Percentiles rank a stretch among this genome's conserved stretches.
These are phyloP conservation scores for Clohesyomyces aquaticus DNA, from an alignment of 495 filamentous ascomycete species.

Conservation along the genomic window DNA sequence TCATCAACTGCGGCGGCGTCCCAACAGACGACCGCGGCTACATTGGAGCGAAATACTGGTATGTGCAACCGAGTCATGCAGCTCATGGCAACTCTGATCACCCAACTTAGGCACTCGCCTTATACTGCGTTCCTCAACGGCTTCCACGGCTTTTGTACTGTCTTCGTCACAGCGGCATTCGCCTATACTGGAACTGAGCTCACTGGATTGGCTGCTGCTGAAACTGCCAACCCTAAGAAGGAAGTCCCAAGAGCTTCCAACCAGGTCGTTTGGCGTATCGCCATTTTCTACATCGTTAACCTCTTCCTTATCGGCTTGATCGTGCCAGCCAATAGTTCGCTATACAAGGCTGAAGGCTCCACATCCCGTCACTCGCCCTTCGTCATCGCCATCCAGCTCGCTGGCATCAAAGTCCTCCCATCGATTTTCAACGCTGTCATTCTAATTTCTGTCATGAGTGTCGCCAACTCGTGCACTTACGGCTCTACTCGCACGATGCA, in stretches of 20 bases:
- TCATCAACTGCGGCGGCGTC: constrained; percentile 71
- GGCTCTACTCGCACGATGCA: constrained; percentile 67
- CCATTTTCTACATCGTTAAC: constrained; percentile 29
- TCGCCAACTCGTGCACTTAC: constrained; percentile 67
- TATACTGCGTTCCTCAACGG: constrained; percentile 35
- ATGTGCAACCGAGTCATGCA: constrained; percentile 19
- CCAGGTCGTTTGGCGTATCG: constrained; percentile 25
- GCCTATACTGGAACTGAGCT: constrained; percentile 43
- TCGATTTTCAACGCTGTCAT: constrained; percentile 27
- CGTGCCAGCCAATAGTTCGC: constrained; percentile 16
- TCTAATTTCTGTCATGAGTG: constrained; percentile 38
- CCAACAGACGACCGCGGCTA: constrained; percentile 49
- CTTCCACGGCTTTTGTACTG: constrained; percentile 42
- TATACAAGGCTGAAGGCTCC: not conserved
- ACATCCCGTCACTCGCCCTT: constrained; percentile 17
- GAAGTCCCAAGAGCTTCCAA: constrained; percentile 26
- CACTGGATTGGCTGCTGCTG: constrained; percentile 34
- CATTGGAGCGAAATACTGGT: constrained; percentile 38
- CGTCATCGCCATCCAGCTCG: constrained; percentile 26
- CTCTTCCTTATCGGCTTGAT: constrained; percentile 26
- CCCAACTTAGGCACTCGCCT: constrained; percentile 27
- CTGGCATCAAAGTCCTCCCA: constrained; percentile 16
- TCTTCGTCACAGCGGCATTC: constrained; percentile 43
- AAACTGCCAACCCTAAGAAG: constrained; percentile 29
- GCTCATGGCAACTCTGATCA: constrained; percentile 25